phyloP scores from a whole-genome alignment of 768 basidiomycete genomes.

The Boletus sensibilis region DNA sequence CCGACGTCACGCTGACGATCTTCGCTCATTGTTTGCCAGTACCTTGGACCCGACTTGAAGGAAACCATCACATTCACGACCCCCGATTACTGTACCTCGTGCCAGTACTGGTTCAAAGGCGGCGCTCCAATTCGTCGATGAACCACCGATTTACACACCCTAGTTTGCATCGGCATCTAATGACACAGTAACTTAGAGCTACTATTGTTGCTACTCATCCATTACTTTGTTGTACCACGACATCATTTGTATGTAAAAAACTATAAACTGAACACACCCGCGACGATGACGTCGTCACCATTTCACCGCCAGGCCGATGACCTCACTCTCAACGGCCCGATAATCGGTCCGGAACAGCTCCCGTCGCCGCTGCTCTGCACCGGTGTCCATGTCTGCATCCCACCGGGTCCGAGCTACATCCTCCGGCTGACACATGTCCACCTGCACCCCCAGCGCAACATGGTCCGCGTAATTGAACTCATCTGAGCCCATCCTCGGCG shows the following conservation, averaged over 20 bases:
- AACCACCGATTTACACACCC: conserved; percentile 8
- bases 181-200: conserved; percentile 31
- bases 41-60: conserved; percentile 65
- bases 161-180: conserved; percentile 21
- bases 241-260: conserved; percentile 15
- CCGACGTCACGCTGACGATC: neutral
- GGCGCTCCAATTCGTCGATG: conserved; percentile 41
- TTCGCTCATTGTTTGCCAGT: conserved; percentile 34
- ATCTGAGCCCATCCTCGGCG: conserved; percentile 29
- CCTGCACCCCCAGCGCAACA: conserved; percentile 39
- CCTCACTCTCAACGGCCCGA: conserved; percentile 82
- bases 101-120: conserved; percentile 57
- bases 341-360: conserved; percentile 74
- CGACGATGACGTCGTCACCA: conserved; percentile 46
- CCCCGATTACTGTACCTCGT: conserved; percentile 53
- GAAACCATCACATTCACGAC: conserved; percentile 57
- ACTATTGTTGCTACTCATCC: conserved; percentile 20
- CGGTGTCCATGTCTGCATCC: conserved; percentile 40
- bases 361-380: conserved; percentile 44
- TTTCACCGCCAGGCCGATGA: conserved; percentile 71
- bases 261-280: neutral
- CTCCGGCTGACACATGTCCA: conserved; percentile 40
- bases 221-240: conserved; percentile 24
- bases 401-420: conserved; percentile 34
- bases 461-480: conserved; percentile 32